Base-by-base conservation (phyloP, 345 rosid species). In the Tarenaya hassleriana region DNA sequence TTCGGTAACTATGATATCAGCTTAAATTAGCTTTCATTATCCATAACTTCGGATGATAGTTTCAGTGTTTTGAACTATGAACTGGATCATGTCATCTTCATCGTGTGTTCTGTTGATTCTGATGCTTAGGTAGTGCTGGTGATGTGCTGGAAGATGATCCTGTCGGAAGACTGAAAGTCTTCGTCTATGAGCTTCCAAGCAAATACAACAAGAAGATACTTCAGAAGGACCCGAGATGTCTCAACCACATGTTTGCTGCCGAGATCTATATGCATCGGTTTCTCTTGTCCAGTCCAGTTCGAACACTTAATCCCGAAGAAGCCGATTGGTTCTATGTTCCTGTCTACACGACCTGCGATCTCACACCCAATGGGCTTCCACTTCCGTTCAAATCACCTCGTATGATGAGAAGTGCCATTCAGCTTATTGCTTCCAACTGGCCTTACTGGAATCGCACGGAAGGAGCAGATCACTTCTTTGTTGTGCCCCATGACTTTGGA, bases 281-380 rank as follows among this genome's bases (percentile, higher is more conserved):
- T 75, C 94, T 92, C 53, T 62, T 88, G 61, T 82, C 99, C 2
- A 88, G 99, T 43, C 88, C 91, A 0, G 97, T 92, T 59, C 80
- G 99, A 56, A 92, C 95, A 12, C 95, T 88, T 43, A 85, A 85
- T 51, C 97, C 95, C 0, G 87, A 79, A 54, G 99, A 92, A 65
- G 99, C 99, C 41, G 97, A 92, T 76, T 92, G 99, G 99, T 88
- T 92, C 64, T 92, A 92, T 40, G 83, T 94, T 20, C 97, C 97
- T 47, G 88, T 92, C 33, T 92, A 88, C 61, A 77, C 97, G 61
- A 88, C 99, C 50, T 92, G 99, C 69, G 99, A 92, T 78, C 81
- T 92, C 53, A 86, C 97, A 4, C 91, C 96, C 4, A 88, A 76
- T 20, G 97, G 98, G 46, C 79, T 92, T 38, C 98, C 98, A n/a